Base-by-base conservation (phyloP, 441 rosid genomes). In the Eutrema salsugineum region DNA sequence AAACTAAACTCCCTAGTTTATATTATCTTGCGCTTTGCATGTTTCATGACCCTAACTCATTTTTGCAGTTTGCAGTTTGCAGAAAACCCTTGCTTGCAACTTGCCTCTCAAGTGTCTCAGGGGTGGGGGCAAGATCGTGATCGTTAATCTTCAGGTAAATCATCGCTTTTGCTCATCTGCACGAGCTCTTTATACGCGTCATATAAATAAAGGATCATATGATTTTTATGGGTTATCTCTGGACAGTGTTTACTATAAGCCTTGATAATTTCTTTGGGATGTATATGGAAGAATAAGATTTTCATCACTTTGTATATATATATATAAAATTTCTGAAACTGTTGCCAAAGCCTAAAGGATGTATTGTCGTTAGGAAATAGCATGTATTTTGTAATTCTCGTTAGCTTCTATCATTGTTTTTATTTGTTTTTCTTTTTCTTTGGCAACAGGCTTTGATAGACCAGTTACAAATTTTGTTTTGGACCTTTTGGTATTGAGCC, bases 61-160 rank as follows among this genome's bases (percentile, higher is more conserved):
- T 44, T 59, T 0, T 83, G 74, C 91, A 94, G 99, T 85, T 88
- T 94, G 97, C 99, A 94, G 99, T 85, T 88, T 94, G 97, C 99
- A 94, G 89, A 94, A 92, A 66, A 94, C 99, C 70, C 99, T 98
- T 51, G 99, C 99, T 35, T 93, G 98, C 88, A 93, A 93, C 76
- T 78, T 93, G 82, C 98, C 98, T 33, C 86, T 93, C 68, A 89
- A 88, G 78, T 93, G 84, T 83, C 91, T 89, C 51, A 84, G 79
- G 15, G 89, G 91, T 76, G 97, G 94, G 56, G 98, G 97, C 33
- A 86, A 91, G 82, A 88, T 93, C 64, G 93, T 86, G 11, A 93
- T 93, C 39, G 97, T 91, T 57, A 93, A 93, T 79, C 96, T 93
- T 70, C 98, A 93, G 97, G 98, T 93, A 80, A 12, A 60, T 66